Evolutionary conservation across 306 rosid species (phyloP), one percentile per base, ranked within the genome.

Genomic region (Dryas octopetala): DNA sequence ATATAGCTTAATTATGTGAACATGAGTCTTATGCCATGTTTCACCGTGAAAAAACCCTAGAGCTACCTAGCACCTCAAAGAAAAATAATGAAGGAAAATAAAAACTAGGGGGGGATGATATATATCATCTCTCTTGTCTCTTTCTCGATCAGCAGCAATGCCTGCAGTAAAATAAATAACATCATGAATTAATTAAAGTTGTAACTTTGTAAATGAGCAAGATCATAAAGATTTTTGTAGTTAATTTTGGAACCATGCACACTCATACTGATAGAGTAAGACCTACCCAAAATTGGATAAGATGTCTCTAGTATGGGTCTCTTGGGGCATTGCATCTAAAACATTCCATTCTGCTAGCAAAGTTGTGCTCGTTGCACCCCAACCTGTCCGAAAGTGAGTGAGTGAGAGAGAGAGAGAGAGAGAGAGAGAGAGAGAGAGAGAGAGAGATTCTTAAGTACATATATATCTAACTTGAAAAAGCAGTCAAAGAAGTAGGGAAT

Each of bases 291-390:
- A 82, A 71, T 74, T 81, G 71, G 75, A 64, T 49, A 41, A 60
- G 62, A 16, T 43, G 4, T 75, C 59, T 65, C 77, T 81, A 81
- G 71, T 64, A 81, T 44, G 90, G 77, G 88, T 95, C 98, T 82
- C 95, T 91, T 52, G 98, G 98, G 45, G 98, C 98, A 67, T 82
- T 91, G 95, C 98, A 94, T 89, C 90, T 90, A 71, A 91, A 95
- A 61, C 98, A 95, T 76, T 95, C 98, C 87, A 87, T 90, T 85
- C 98, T 78, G 89, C 96, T 95, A 0, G 98, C 98, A 71, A 95
- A 95, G 88, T 95, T 95, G 85, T 95, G 98, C 70, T 95, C 98
- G 72, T 91, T 95, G 87, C 98, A 95, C 48, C 98, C 97, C 52
- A 80, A 85, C 89, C 98, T 95, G 84, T 54, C 65, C 71, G 70